Conservation (phyloP, 225 moss, liverwort and hornwort genomes). For the Physcomitrium patens region DNA sequence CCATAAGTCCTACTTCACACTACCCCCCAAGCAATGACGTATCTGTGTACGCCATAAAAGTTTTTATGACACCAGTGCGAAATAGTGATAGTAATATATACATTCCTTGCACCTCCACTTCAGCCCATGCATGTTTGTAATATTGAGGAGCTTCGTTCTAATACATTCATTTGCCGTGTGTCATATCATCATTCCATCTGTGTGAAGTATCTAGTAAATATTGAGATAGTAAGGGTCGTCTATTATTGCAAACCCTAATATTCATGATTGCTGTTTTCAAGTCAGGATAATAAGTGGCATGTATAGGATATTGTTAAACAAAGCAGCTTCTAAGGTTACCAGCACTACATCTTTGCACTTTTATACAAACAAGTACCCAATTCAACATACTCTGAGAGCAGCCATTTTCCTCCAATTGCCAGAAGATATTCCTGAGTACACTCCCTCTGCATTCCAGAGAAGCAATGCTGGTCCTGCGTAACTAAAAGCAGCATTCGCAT, state of each 20-base stretch:
- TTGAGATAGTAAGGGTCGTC: background rate
- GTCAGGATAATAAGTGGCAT: background rate
- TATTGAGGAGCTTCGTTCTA: background rate
- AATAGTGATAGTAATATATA: background rate
- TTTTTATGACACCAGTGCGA: background rate
- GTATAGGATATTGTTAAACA: background rate
- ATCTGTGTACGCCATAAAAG: background rate
- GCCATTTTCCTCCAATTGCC: conserved; percentile 10
- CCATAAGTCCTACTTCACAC: too few species aligned
- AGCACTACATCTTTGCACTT: background rate
- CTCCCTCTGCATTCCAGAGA: background rate
- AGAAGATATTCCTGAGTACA: background rate
- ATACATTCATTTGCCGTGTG: background rate
- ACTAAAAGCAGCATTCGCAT: too few species aligned
- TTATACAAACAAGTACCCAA: background rate
- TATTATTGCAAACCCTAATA: background rate
- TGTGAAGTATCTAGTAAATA: background rate
- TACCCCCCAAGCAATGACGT: background rate
- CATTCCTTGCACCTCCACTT: background rate
- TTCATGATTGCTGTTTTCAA: conserved; percentile 7
- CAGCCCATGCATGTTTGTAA: background rate
- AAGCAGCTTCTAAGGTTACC: background rate
- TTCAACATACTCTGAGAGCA: background rate
- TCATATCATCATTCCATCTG: background rate
- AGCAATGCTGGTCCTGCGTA: background rate